Evolutionary conservation across 2,329 filamentous ascomycete genomes (phyloP), one percentile per base, ranked within the genome.

Genomic region (Diaporthe humulicola): DNA sequence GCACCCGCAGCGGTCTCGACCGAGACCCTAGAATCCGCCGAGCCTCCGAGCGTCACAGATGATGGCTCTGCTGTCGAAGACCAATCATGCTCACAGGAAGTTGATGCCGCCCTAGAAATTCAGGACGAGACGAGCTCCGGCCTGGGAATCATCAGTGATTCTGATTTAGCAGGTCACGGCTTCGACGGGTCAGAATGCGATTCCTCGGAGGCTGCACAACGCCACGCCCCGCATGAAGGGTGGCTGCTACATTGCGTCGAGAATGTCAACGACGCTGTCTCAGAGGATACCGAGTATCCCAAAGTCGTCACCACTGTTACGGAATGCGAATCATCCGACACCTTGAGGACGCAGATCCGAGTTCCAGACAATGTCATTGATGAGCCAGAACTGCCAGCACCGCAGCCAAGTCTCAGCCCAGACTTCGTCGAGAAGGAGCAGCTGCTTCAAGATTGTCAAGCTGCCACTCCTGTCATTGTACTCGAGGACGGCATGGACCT

Each of bases 211-310:
- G 25, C 3, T 33, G 28, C 36, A 45, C 52, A 33, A 66, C 61
- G 38, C 22, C 28, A 42, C 22, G 19, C 36, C 8, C 56, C 33
- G 22, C 9, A 38, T 8, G 64, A 70, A 50, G 73, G 73, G 14
- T 75, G 73, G 73, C 33, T 75, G 9, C 22, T 73, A 2, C 54
- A 75, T 36, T 75, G 33, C 14, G 60, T 60, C 3, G 60, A 75
- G 42, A 28, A 33, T 2, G 36, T 33, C 22, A 25, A 54, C 2
- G 17, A 36, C 14, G 7, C 42, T 19, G 48, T n/a, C 60, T 25
- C 45, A 54, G 66, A 42, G 38, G 38, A 33, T 8, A 12, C 36
- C 7, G 66, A n/a, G 30, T 60, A 54, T 7, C 9, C 25, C 25
- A n/a, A 33, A 15, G 25, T 28, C 3, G 10, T 38, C 22, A 25